These are phyloP conservation scores for Umbelopsis isabellina DNA, from an alignment of 192 early-diverging fungal genomes.

Conservation along the genomic window DNA sequence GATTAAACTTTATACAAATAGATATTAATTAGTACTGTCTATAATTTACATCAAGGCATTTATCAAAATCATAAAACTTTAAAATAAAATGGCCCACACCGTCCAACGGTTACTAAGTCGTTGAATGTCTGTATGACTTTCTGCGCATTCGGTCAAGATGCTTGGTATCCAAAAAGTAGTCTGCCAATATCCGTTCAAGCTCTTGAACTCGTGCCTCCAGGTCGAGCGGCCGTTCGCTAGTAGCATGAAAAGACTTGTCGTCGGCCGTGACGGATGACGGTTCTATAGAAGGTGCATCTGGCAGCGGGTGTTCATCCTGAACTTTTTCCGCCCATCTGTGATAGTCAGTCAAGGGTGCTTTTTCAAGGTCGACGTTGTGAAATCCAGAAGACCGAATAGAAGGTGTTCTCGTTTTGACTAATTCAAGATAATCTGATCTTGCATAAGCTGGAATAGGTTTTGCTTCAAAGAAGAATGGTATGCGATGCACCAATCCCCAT, in stretches of 20 bases:
- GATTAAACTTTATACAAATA: too few relatives aligned
- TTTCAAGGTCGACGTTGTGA: not conserved
- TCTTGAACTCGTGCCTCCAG: slow-evolving; percentile 31
- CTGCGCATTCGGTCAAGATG: slow-evolving; percentile 32
- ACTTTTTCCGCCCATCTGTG: not conserved
- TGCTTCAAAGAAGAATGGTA: slow-evolving; percentile 21
- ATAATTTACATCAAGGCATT: too few relatives aligned
- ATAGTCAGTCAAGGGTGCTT: not conserved
- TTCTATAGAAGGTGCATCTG: not conserved
- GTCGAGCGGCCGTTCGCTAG: not conserved
- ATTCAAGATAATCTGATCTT: not conserved
- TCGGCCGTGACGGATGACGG: not conserved
- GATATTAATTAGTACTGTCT: too few relatives aligned
- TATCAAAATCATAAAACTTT: too few relatives aligned
- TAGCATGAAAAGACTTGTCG: not conserved
- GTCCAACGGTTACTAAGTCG: too few relatives aligned
- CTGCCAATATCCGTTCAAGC: slow-evolving; percentile 28
- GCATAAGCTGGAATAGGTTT: too few relatives aligned
- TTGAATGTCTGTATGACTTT: not conserved
- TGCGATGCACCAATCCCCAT: slow-evolving; percentile 32
- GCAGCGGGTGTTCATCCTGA: not conserved
- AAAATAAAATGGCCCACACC: too few relatives aligned
- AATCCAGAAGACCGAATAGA: slow-evolving; percentile 19
- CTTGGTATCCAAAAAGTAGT: slow-evolving; percentile 34
- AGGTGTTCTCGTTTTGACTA: not conserved